Evolutionary conservation across 345 rosid genomes (phyloP), one percentile per base, ranked within the genome.

Genomic region (Populus deltoides): DNA sequence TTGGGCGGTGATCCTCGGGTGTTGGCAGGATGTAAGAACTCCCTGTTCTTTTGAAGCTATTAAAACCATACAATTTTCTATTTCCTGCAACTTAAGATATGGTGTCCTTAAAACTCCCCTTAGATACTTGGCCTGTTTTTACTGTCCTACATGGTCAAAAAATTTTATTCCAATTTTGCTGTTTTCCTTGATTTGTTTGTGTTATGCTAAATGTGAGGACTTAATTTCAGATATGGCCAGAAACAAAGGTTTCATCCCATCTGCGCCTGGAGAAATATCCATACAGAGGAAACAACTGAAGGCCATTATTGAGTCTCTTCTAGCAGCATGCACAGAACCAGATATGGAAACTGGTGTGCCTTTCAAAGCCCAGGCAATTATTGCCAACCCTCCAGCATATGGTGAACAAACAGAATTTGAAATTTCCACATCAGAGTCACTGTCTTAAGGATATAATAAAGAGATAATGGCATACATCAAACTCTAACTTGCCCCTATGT

Each of bases 331-430:
- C 85, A 91, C 87, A 70, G 94, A 91, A 79, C 95, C 97, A 4
- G 97, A 93, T 85, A 77, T 86, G 63, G 97, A 91, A 89, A 89
- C 98, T 63, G 86, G 87, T 74, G 79, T 74, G 63, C 81, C 89
- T 73, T 96, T 96, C 83, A 87, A 87, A 93, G 97, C 98, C 75
- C 98, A 96, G 83, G 99, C 99, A 67, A 90, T 96, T 70, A 96
- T 96, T 75, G 97, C 99, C 80, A 96, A 96, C 79, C 99, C 99
- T 74, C 98, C 98, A 65, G 98, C 98, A 38, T 96, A 93, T 81
- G 99, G 98, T 93, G 70, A 85, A 90, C 73, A 71, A 6, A 16
- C 17, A 22, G 25, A 61, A n/a, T 29, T 17, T 61, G 66, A 61
- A 61, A 47, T 67, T 33, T 67, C 10, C 10, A 47, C 53, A 47